A percentile compares a stretch with the other conserved stretches of the same genome.
Evolutionary conservation across 2,329 filamentous ascomycete species (phyloP).

Genomic region (Domatiomyces catenatus): DNA sequence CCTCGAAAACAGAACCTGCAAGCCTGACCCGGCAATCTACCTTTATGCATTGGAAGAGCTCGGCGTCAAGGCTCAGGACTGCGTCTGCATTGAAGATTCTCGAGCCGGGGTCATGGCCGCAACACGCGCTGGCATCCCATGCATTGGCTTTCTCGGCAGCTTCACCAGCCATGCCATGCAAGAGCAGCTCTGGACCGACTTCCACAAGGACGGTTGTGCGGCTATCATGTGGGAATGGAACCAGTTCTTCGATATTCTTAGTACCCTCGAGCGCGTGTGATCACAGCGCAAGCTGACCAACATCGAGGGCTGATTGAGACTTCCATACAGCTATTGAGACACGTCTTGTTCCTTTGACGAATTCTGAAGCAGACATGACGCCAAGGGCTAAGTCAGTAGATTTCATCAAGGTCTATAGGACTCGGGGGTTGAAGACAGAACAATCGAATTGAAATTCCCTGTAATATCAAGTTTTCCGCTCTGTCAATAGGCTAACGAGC

Average conservation of each 20-base stretch:
- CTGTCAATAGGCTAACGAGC: not conserved
- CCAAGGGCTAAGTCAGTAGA: not conserved
- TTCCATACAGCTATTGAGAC: not conserved
- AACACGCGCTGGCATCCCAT: slow-evolving; percentile 61
- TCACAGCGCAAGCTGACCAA: too few relatives aligned
- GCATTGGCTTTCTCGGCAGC: slow-evolving; percentile 72
- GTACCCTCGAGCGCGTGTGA: not conserved
- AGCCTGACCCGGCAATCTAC: slow-evolving; percentile 85
- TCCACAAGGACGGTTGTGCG: slow-evolving; percentile 47
- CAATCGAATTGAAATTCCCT: not conserved
- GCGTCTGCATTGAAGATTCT: slow-evolving; percentile 74
- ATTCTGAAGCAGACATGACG: not conserved
- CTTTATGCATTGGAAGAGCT: slow-evolving; percentile 59
- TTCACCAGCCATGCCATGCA: slow-evolving; percentile 47
- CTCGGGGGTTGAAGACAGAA: not conserved
- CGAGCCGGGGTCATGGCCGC: slow-evolving; percentile 69
- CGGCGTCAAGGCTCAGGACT: slow-evolving; percentile 55
- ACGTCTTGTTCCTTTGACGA: not conserved
- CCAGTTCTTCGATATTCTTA: slow-evolving; percentile 29
- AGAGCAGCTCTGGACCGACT: slow-evolving; percentile 55
- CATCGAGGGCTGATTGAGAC: not conserved
- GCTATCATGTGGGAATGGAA: slow-evolving; percentile 42
- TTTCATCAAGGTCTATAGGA: not conserved
- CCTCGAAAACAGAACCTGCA: slow-evolving; percentile 64
- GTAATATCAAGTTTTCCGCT: not conserved